These are phyloP conservation scores for Tolypocladium sp. DNA, from an alignment of 2,329 filamentous ascomycete species.

Conservation along the genomic window DNA sequence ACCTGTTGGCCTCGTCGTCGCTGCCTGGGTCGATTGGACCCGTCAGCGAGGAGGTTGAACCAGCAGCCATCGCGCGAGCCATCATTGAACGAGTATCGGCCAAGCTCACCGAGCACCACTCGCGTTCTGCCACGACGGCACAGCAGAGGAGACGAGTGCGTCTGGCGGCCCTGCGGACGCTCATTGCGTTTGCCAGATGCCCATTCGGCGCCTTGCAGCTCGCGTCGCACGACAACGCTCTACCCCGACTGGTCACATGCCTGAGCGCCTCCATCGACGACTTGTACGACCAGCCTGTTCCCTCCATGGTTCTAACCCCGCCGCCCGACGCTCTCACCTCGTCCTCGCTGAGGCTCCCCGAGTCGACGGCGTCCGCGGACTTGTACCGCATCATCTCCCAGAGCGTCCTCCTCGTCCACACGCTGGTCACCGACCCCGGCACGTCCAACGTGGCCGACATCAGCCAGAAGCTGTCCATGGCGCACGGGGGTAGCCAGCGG, in stretches of 20 bases:
- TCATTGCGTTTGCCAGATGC: slow-evolving; percentile 53
- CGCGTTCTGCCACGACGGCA: slow-evolving; percentile 25
- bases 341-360: slow-evolving; percentile 2
- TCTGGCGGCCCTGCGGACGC: slow-evolving; percentile 39
- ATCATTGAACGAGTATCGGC: slow-evolving; percentile 56
- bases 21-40: slow-evolving; percentile 58
- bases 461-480: slow-evolving; percentile 58
- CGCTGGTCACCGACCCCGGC: slow-evolving; percentile 37
- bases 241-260: slow-evolving; percentile 67
- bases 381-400: slow-evolving; percentile 39
- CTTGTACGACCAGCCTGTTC: slow-evolving; percentile 52
- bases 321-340: slow-evolving; percentile 4
- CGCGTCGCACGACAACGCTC: slow-evolving; percentile 56
- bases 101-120: slow-evolving; percentile 46
- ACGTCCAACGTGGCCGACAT: slow-evolving; percentile 48
- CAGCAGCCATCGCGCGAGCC: slow-evolving; percentile 30
- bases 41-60: slow-evolving; percentile 37
- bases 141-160: slow-evolving; percentile 33
- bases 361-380: slow-evolving; percentile 12
- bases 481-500: slow-evolving; percentile 68
- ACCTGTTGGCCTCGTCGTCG: slow-evolving; percentile 57
- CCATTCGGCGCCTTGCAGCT: slow-evolving; percentile 56
- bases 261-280: slow-evolving; percentile 58
- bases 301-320: slow-evolving; percentile 26
- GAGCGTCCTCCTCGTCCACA: slow-evolving; percentile 40